Base-by-base conservation (phyloP, 352 stramenopile genomes). In the Globisporangium uncinulatum region DNA sequence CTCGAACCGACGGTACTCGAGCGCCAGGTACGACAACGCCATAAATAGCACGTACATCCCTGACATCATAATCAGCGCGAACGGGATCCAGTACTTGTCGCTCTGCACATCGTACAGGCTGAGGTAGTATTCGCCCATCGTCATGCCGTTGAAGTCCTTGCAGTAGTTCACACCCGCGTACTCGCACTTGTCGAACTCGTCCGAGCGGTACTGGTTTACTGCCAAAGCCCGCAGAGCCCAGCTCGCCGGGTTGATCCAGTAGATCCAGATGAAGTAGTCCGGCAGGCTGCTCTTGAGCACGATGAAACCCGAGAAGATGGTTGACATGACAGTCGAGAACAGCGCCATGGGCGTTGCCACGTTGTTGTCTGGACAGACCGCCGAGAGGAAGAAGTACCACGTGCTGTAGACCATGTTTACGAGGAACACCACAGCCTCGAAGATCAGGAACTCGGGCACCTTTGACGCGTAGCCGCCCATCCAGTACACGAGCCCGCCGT, bases 401-500 rank as follows among this genome's bases (percentile, higher is more conserved):
- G 65, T 51, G 14, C 66, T 47, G 29, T 86, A 85, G 15, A 71
- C 61, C 24, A 88, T 17, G 21, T 81, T 67, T 10, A 66, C 73
- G 36, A 86, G 42, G 32, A 86, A 47, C 53, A 86, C 64, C 29
- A 81, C 69, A 48, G 73, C 50, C 20, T 71, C 31, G 67, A 79
- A 87, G 49, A 73, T 45, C 29, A 84, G 64, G 59, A 76, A 87
- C 5, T 53, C 54, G 20, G 44, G 21, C 0, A 61, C 65, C 9
- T 65, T 49, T 7, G 62, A 37, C 29, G 63, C 52, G 47, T 77
- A 79, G 48, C 86, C 86, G 54, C 88, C 77, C 65, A 94, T 70
- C 70, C 78, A 95, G 61, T 95, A 95, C 17, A 93, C 59, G 44
- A 95, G 50, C 15, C 70, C 74, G 2, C 82, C 82, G 70, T 94